These are phyloP conservation scores for Pichia deserticola DNA, from an alignment of 805 yeast species.

Conservation along the genomic window DNA sequence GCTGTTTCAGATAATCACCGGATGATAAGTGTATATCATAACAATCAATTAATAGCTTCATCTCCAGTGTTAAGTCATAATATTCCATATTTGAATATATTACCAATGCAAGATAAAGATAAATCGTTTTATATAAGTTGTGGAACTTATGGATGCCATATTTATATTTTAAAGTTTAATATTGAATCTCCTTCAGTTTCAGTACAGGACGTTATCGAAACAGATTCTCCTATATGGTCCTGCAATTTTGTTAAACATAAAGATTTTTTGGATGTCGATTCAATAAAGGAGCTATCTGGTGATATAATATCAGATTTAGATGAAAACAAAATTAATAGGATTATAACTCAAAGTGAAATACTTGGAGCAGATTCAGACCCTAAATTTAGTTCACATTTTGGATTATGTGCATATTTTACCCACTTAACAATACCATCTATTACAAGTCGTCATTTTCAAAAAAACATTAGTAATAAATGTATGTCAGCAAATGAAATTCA, in stretches of 20 bases:
- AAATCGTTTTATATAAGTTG: neutral
- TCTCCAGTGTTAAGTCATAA: constrained; percentile 45
- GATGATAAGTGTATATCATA: constrained; percentile 32
- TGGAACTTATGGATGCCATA: constrained; percentile 5
- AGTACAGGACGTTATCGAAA: constrained; percentile 1
- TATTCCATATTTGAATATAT: constrained; percentile 35
- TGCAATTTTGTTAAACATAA: constrained; percentile 26
- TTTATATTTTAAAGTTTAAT: constrained; percentile 4
- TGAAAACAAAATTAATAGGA: neutral
- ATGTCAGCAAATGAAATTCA: constrained; percentile 21
- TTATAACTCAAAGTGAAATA: constrained; percentile 27
- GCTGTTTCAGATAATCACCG: constrained; percentile 51
- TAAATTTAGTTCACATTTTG: constrained; percentile 32
- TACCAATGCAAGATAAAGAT: neutral
- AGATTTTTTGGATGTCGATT: constrained; percentile 42
- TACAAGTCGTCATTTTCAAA: constrained; percentile 13
- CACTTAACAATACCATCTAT: constrained; percentile 21
- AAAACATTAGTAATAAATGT: neutral
- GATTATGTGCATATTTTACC: constrained; percentile 30
- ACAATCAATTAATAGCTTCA: neutral
- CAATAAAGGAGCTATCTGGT: constrained; percentile 42
- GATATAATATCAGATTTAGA: constrained; percentile 28
- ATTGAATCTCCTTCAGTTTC: neutral
- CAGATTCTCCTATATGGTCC: constrained; percentile 1
- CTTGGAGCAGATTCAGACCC: constrained; percentile 36